Base-by-base conservation (phyloP, 345 rosid genomes). In the Chamaenerion angustifolium region DNA sequence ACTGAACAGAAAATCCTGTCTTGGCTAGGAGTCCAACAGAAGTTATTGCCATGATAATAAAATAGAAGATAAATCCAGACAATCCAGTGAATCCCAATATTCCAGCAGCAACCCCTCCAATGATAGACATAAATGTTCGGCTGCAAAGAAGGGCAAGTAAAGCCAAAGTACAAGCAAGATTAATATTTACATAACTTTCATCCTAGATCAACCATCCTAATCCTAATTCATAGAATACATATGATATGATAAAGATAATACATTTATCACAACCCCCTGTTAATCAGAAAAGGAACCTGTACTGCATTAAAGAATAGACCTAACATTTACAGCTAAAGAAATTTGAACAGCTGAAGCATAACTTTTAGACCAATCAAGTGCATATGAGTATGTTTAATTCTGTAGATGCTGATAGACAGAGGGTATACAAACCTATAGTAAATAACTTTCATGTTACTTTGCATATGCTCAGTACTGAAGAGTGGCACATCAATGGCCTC, bases 61-160 rank as follows among this genome's bases (percentile, higher is more conserved):
- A 87, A 71, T 87, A 87, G 43, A 92, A 50, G 52, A 92, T 46
- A 43, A 92, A 87, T 55, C 98, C 98, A 27, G 70, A 56, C 60
- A 87, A 71, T 51, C 98, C 81, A 2, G 85, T 92, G 67, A 84
- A 80, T 43, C 98, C 98, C 49, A 76, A 59, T 31, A 92, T 84
- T 67, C 98, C 98, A 23, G 96, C 95, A 65, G 80, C 66, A 51
- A 80, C 93, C 37, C 98, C 96, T 47, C 85, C 95, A 1, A 80
- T 78, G 64, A 92, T 82, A 12, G 96, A 92, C 72, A 92, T 67
- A 63, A 92, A 92, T 10, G 96, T 92, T 45, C 93, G 96, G 71
- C 96, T 92, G 77, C 84, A 82, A 16, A 52, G n/a, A 16, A 43
- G 12, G 15, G 40, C 12, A 12, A 27, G 15, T 23, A 48, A 19